Evolutionary conservation across 371 early-diverging fungal genomes (phyloP), one percentile per base, ranked within the genome.

Genomic region (Mycotypha africana): DNA sequence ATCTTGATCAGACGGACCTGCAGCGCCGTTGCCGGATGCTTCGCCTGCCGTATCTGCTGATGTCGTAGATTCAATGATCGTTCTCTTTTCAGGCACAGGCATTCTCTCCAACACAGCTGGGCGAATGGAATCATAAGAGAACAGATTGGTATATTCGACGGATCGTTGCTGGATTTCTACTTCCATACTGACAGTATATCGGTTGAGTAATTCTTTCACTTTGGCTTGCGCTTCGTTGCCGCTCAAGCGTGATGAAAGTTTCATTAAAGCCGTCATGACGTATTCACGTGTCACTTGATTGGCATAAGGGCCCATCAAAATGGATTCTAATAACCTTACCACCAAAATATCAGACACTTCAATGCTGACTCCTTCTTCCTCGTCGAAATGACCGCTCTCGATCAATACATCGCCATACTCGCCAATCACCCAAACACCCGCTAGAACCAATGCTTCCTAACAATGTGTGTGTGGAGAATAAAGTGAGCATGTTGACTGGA

Each of bases 121-220:
- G 19, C 94, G 83, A 42, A 89, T 85, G 12, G 60, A 58, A 21
- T 85, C 85, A 35, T 84, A 78, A 19, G 84, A 84, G 44, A 92
- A 84, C 9, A 97, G 71, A 35, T 84, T 81, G 28, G 76, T 77
- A 60, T 82, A 95, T 67, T 98, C 97, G 8, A 90, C 86, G 1
- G 93, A 89, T 44, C 98, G 87, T 58, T 92, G 88, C 62, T 98
- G 97, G 37, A 93, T 82, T 67, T 97, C 98, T 0, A 90, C 81
- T 52, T 92, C 91, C 54, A 85, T 78, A 45, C 87, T 84, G 7
- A 74, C 74, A n/a, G 70, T 72, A 56, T 86, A 82, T 38, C 70
- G 51, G 3, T 58, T 62, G 26, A 97, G 60, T 10, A 88, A 47
- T 10, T 67, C 53, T 49, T 76, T 81, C 45, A 91, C 81, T 12